These are phyloP conservation scores for Thermomyces lanuginosus DNA, from an alignment of 2,329 filamentous ascomycete species.

Conservation along the genomic window DNA sequence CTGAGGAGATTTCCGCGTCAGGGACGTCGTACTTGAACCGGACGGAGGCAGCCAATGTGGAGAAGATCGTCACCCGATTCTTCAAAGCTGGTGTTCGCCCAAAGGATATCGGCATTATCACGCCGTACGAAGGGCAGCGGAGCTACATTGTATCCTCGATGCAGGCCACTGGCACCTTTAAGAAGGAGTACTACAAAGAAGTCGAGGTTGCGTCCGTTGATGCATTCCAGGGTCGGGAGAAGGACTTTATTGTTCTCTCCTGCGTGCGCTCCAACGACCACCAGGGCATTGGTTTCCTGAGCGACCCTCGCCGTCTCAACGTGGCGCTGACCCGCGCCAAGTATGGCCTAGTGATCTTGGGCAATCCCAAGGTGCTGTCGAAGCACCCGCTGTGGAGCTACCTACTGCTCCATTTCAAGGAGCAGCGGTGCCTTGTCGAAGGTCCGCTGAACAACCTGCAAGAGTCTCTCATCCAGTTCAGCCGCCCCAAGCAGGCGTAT, in stretches of 20 bases:
- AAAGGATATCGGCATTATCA: constrained; percentile 88
- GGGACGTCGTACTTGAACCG: constrained; percentile 97
- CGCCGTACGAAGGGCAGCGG: constrained; percentile 93
- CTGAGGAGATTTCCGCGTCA: constrained; percentile 94
- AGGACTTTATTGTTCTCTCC: constrained; percentile 95
- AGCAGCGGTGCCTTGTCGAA: constrained; percentile 87
- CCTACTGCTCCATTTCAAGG: constrained; percentile 88
- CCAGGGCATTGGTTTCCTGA: constrained; percentile 97
- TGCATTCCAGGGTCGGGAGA: constrained; percentile 96
- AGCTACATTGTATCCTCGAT: constrained; percentile 99
- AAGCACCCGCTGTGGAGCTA: constrained; percentile 98
- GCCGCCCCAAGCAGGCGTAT: constrained; percentile 80
- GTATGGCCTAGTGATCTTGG: constrained; percentile 88
- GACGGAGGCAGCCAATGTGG: constrained; percentile 90
- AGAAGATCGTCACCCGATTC: constrained; percentile 96
- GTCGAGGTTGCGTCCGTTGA: constrained; percentile 97
- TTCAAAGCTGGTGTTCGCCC: constrained; percentile 98
- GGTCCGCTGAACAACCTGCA: constrained; percentile 93
- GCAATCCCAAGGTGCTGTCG: constrained; percentile 90
- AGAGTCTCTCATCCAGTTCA: constrained; percentile 85
- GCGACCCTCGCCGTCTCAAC: constrained; percentile 90
- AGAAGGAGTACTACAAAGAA: constrained; percentile 97
- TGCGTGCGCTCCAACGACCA: constrained; percentile 98
- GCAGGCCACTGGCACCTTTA: constrained; percentile 93
- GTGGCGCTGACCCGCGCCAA: constrained; percentile 94